phyloP scores from a whole-genome alignment of 202 grass and related monocot species.

The Alloteropsis angusta region DNA sequence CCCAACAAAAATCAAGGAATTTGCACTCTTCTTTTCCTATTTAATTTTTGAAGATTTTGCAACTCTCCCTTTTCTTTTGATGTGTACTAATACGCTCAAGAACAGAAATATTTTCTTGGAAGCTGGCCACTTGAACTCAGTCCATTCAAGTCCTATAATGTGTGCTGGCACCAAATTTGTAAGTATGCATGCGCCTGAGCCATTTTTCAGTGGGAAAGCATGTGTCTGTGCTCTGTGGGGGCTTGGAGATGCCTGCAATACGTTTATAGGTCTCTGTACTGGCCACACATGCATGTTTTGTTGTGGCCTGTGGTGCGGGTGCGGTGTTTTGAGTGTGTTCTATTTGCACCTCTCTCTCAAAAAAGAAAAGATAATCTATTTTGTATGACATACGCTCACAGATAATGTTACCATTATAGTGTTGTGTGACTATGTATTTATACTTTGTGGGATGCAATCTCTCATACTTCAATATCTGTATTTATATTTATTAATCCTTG shows the following conservation, averaged over 20 bases:
- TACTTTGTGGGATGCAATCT: neutral
- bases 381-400: slow-evolving; percentile 3
- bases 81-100: neutral
- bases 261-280: neutral
- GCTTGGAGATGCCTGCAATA: neutral
- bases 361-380: neutral
- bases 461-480: neutral
- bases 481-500: neutral
- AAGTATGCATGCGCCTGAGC: neutral
- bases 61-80: neutral
- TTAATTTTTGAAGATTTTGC: neutral
- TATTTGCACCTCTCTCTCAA: neutral
- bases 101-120: neutral
- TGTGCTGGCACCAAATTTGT: neutral
- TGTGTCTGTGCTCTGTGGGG: neutral
- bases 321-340: neutral
- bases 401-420: neutral
- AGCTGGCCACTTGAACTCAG: neutral
- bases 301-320: neutral
- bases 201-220: neutral
- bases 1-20: neutral
- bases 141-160: neutral
- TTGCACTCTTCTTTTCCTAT: neutral
- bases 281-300: too few species aligned
- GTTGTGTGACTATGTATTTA: neutral